Base-by-base conservation (phyloP, 2,329 filamentous ascomycete genomes). In the Scleromitrula shiraiana region DNA sequence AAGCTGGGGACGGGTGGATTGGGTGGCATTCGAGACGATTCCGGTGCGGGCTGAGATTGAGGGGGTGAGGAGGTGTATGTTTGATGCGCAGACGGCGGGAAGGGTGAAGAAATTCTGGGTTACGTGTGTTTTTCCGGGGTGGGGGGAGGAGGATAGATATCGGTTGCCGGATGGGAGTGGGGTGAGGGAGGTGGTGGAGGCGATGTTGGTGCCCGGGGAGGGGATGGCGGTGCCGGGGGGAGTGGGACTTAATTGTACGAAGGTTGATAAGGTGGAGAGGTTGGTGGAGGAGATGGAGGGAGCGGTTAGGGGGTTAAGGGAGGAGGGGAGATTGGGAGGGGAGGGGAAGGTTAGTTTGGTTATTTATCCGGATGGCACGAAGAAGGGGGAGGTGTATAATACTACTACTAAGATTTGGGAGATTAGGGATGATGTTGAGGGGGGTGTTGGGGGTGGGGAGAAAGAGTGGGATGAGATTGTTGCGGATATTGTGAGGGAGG, bases 171-270 rank as follows among this genome's bases (percentile, higher is more conserved):
- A 83, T 56, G 78, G 78, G 2, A 75, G 66, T 52, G 62, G 59
- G 2, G 65, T 74, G 19, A 62, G 65, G 39, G 56, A 72, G 51
- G 68, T 73, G 52, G 65, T 73, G 7, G 39, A 53, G 24, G 64
- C 66, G 22, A 66, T 71, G 55, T 20, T 73, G 24, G 50, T 52
- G 6, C 42, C 33, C 9, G 46, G 41, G 29, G 29, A 52, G 2
- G 56, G 49, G 5, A 53, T 49, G 2, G 53, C 48, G 9, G 52
- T 64, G 3, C 81, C 81, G 0, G 81, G 76, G 75, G 81, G 76
- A 0, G 70, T 86, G 20, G 82, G 82, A 2, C 74, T 85, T 58
- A 85, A 85, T 64, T 85, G 82, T 62, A 85, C 75, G 30, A 84
- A 82, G 62, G 72, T 85, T 27, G 70, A 74, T 41, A 80, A 83